phyloP scores from a whole-genome alignment of 257 asterid species.

The Plectranthus barbatus region DNA sequence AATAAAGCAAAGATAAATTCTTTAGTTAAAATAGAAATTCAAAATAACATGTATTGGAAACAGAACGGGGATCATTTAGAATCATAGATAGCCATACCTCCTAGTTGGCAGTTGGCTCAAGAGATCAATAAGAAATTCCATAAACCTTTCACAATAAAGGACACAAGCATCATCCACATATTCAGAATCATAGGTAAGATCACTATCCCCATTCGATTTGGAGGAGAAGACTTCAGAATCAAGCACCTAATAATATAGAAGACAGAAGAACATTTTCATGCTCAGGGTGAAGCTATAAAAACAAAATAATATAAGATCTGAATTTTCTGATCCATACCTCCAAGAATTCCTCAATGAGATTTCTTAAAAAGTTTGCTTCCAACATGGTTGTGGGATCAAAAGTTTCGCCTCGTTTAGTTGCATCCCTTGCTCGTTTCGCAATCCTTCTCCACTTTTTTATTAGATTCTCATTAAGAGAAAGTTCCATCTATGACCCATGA shows the following conservation, averaged over 20 bases:
- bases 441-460: constrained; percentile 77
- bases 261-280: constrained; percentile 14
- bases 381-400: constrained; percentile 49
- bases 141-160: constrained; percentile 90
- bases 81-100: constrained; percentile 41
- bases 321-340: constrained; percentile 40
- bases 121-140: constrained; percentile 98
- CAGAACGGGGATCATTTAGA: background rate
- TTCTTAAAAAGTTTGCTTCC: constrained; percentile 73
- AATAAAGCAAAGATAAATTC: background rate
- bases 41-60: background rate
- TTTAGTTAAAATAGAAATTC: background rate
- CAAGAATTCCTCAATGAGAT: constrained; percentile 80
- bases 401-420: constrained; percentile 44
- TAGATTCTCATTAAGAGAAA: constrained; percentile 66
- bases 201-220: constrained; percentile 30
- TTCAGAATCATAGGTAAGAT: constrained; percentile 27
- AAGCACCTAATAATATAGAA: constrained; percentile 53
- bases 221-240: constrained; percentile 59
- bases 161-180: constrained; percentile 60
- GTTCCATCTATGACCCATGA: constrained; percentile 59
- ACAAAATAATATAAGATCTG: background rate
- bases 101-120: constrained; percentile 98
- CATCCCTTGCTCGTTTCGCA: constrained; percentile 68
- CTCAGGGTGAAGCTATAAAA: background rate